Base-by-base conservation (phyloP, 805 yeast genomes). In the Kodamaea kakaduensis region DNA sequence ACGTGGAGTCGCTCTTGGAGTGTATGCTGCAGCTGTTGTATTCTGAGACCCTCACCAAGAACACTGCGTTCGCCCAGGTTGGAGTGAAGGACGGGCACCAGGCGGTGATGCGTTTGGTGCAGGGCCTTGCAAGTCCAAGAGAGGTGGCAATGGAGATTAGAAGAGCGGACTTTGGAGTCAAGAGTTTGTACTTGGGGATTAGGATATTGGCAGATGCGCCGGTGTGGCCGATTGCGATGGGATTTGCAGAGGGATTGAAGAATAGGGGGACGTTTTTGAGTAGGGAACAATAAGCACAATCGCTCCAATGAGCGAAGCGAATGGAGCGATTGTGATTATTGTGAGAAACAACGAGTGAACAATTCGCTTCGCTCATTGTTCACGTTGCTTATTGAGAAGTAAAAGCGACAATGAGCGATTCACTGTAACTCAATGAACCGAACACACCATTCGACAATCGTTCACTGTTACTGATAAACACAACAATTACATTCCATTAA, bases 191-290 rank as follows among this genome's bases (percentile, higher is more conserved):
- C 37, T 58, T 84, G 24, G 94, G 93, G 25, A 84, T 84, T 9
- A 64, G 87, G 47, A 80, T 84, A 19, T 64, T 84, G 34, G 87
- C 88, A 3, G 93, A 84, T 63, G 89, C 89, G 0, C 93, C 93
- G 10, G 81, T 84, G 17, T 84, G 94, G 94, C 93, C 93, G 0
- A 71, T 83, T 33, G 84, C 88, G 1, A 61, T 84, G 54, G 74
- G 81, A 13, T 81, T 83, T 63, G 90, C 90, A 0, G 90, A 83
- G 52, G 88, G 87, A 2, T 64, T 83, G 48, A 83, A 81, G 51
- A 73, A 78, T 20, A 71, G 88, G 50, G 38, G 34, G 6, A 32
- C 36, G 9, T 28, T 18, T 22, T 33, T 33, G 31, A 21, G 25
- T 16, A 25, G 22, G 23, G 16, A 19, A 29, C 7, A n/a, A 16